Evolutionary conservation across 768 basidiomycete genomes (phyloP).

Genomic region (Phaeotremella skinneri): DNA sequence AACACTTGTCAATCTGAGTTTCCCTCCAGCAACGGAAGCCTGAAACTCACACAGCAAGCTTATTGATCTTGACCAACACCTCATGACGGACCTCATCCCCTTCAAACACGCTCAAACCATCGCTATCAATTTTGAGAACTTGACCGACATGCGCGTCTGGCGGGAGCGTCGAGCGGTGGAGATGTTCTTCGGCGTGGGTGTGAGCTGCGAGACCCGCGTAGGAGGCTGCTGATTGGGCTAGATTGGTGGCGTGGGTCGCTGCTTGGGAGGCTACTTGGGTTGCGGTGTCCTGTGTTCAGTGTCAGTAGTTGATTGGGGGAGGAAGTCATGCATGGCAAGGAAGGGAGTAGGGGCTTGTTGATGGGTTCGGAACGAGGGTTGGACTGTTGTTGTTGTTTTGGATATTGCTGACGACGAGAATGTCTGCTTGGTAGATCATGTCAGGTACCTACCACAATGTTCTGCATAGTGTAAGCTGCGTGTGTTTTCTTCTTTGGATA

Average conservation of each 20-base stretch:
- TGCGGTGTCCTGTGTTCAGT: slow-evolving; percentile 12
- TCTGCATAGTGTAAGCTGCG: too few relatives aligned
- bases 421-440: too few relatives aligned
- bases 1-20: slow-evolving; percentile 4
- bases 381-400: too few relatives aligned
- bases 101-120: slow-evolving; percentile 42
- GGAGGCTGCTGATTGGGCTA: slow-evolving; percentile 7
- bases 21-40: not conserved
- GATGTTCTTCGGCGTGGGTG: slow-evolving; percentile 29
- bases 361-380: not conserved
- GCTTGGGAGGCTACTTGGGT: slow-evolving; percentile 17
- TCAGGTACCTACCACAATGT: too few relatives aligned
- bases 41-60: slow-evolving; percentile 41
- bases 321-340: slow-evolving; percentile 8
- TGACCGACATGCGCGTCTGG: slow-evolving; percentile 23
- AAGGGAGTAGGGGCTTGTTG: not conserved
- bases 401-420: too few relatives aligned
- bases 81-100: slow-evolving; percentile 40
- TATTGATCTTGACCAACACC: slow-evolving; percentile 47
- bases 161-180: slow-evolving; percentile 21
- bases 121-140: slow-evolving; percentile 36
- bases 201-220: slow-evolving; percentile 11
- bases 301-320: slow-evolving; percentile 11
- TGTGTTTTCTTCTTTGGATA: too few relatives aligned
- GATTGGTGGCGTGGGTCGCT: slow-evolving; percentile 7